A percentile compares a stretch with the other conserved stretches of the same genome.
phyloP scores from a whole-genome alignment of 2,329 filamentous ascomycete genomes.

The Fusarium coffeatum region DNA sequence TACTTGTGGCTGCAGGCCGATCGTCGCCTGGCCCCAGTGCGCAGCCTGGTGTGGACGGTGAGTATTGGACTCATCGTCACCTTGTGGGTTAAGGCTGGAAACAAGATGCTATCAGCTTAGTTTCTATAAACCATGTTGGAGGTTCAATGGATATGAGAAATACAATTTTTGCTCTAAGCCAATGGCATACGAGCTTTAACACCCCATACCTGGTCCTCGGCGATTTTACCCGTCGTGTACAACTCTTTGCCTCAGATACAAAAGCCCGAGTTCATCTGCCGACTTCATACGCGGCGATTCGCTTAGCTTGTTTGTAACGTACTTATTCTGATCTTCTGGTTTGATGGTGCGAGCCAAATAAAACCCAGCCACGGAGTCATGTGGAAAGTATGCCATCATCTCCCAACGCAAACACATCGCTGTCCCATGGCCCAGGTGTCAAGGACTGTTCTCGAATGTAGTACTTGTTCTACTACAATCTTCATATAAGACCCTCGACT shows the following conservation, averaged over 20 bases:
- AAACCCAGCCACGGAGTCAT: neutral
- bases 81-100: constrained; percentile 58
- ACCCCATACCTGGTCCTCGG: constrained; percentile 11
- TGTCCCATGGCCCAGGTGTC: neutral
- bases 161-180: neutral
- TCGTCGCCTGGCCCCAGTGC: constrained; percentile 50
- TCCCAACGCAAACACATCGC: constrained; percentile 21
- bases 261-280: constrained; percentile 22
- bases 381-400: constrained; percentile 4
- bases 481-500: constrained; percentile 8
- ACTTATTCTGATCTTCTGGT: neutral
- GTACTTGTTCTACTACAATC: neutral
- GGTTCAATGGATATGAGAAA: neutral
- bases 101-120: constrained; percentile 34
- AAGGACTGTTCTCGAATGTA: constrained; percentile 13
- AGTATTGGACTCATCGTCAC: constrained; percentile 50
- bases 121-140: neutral
- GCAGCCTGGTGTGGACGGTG: constrained; percentile 54
- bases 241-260: constrained; percentile 23
- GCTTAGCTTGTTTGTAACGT: constrained; percentile 11
- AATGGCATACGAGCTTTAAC: neutral
- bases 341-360: constrained; percentile 5
- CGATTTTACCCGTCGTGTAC: constrained; percentile 14
- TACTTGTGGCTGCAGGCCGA: constrained; percentile 60
- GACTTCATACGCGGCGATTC: constrained; percentile 5